Conservation (phyloP, 345 rosid species). For the Abelmoschus esculentus region DNA sequence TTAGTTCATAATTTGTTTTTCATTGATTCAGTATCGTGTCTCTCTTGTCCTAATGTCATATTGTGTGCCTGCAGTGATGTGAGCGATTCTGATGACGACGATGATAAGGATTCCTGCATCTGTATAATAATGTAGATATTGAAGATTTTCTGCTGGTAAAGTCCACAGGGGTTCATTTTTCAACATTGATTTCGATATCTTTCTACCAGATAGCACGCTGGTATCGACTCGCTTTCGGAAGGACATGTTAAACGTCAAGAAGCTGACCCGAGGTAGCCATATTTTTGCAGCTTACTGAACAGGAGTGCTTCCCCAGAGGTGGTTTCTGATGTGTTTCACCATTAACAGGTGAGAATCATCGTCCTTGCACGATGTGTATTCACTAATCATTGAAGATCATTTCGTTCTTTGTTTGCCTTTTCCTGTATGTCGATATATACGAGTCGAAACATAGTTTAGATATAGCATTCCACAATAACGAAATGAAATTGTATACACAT, state of each 20-base stretch:
- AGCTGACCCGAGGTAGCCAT: conserved; percentile 16
- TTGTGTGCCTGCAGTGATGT: conserved; percentile 57
- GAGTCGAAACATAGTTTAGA: neutral
- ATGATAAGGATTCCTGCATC: conserved; percentile 72
- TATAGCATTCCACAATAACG: neutral
- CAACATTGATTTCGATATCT: conserved; percentile 12
- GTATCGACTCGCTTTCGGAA: conserved; percentile 15
- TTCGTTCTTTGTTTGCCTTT: neutral
- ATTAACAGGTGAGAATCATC: conserved; percentile 9
- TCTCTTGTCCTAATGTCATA: conserved; percentile 9
- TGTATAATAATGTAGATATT: conserved; percentile 73
- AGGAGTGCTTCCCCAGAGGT: neutral
- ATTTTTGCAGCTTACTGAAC: conserved; percentile 8
- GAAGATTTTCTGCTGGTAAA: conserved; percentile 15
- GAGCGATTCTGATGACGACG: conserved; percentile 81
- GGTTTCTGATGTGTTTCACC: conserved; percentile 8
- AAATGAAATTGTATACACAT: neutral
- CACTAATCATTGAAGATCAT: neutral
- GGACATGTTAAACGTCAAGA: conserved; percentile 14
- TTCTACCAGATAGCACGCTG: conserved; percentile 12
- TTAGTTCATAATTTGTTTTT: neutral
- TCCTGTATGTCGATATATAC: neutral
- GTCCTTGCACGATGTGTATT: conserved; percentile 6
- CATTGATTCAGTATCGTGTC: neutral
- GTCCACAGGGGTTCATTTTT: neutral